phyloP scores from a whole-genome alignment of 2,329 filamentous ascomycete species.

The Penicillium hesseltinei region DNA sequence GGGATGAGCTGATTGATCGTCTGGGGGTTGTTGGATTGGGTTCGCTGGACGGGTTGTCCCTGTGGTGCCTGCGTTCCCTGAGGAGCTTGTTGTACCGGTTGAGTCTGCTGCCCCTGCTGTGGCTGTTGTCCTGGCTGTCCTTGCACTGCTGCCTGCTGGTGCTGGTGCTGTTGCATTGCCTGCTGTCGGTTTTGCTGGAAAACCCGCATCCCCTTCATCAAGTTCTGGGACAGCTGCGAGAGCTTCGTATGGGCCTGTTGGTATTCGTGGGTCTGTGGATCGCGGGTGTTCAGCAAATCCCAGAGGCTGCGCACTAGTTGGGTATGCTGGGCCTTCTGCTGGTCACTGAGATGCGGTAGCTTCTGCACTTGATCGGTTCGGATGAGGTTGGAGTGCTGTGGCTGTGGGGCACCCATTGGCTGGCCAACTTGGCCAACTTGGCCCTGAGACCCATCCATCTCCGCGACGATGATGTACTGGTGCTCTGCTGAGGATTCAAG shows the following conservation, averaged over 20 bases:
- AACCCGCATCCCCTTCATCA: slow-evolving; percentile 53
- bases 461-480: slow-evolving; percentile 7
- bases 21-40: slow-evolving; percentile 39
- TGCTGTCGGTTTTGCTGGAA: slow-evolving; percentile 45
- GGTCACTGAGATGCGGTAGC: slow-evolving; percentile 53
- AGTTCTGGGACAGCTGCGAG: slow-evolving; percentile 49
- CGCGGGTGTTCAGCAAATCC: slow-evolving; percentile 51
- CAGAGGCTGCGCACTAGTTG: slow-evolving; percentile 55
- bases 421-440: slow-evolving; percentile 29
- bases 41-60: slow-evolving; percentile 29
- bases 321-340: slow-evolving; percentile 57
- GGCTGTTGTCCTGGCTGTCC: slow-evolving; percentile 16
- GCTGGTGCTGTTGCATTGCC: slow-evolving; percentile 24
- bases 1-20: slow-evolving; percentile 44
- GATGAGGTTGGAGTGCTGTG: slow-evolving; percentile 49
- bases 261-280: slow-evolving; percentile 51
- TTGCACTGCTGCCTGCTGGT: slow-evolving; percentile 23
- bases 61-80: slow-evolving; percentile 12
- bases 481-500: not conserved
- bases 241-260: slow-evolving; percentile 52
- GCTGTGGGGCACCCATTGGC: slow-evolving; percentile 34
- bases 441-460: slow-evolving; percentile 37
- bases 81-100: slow-evolving; percentile 13
- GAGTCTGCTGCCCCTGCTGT: slow-evolving; percentile 4
- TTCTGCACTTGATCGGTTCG: slow-evolving; percentile 54